Evolutionary conservation across 768 basidiomycete species (phyloP).

Genomic region (Phanerochaete sordida): DNA sequence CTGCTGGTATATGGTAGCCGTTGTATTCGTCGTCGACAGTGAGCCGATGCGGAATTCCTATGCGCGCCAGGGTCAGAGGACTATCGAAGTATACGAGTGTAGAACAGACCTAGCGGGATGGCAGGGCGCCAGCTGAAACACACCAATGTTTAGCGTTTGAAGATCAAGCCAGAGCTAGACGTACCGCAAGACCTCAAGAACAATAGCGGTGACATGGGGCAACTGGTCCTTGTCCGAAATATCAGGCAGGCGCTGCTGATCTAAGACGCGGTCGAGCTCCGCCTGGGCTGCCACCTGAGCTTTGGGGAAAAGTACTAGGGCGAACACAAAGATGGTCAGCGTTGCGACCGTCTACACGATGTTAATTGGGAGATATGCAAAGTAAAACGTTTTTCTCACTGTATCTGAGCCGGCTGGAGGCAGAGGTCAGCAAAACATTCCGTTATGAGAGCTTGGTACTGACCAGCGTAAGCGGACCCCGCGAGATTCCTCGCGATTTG

Average conservation of each 20-base stretch:
- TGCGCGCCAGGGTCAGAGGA: no score
- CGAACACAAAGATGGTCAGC: neutral
- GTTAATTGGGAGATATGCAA: neutral
- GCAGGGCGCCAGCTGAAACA: neutral
- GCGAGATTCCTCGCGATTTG: neutral
- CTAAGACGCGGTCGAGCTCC: neutral
- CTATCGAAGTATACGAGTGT: no score
- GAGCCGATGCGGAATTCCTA: conserved; percentile 22
- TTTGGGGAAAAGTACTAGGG: neutral
- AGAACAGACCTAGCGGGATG: neutral
- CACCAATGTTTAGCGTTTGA: no score
- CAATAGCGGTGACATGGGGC: neutral
- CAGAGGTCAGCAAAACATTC: neutral
- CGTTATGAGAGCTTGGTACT: neutral
- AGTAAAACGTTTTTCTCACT: neutral
- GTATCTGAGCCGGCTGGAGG: neutral
- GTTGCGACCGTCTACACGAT: neutral
- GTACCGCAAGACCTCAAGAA: neutral
- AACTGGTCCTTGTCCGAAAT: neutral
- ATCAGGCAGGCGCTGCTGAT: neutral
- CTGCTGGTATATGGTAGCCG: conserved; percentile 29
- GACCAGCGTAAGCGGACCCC: neutral
- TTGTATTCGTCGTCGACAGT: conserved; percentile 25
- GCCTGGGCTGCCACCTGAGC: neutral
- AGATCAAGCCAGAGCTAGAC: no score